Conservation (phyloP, 805 yeast species). For the Metschnikowia corniflorae region DNA sequence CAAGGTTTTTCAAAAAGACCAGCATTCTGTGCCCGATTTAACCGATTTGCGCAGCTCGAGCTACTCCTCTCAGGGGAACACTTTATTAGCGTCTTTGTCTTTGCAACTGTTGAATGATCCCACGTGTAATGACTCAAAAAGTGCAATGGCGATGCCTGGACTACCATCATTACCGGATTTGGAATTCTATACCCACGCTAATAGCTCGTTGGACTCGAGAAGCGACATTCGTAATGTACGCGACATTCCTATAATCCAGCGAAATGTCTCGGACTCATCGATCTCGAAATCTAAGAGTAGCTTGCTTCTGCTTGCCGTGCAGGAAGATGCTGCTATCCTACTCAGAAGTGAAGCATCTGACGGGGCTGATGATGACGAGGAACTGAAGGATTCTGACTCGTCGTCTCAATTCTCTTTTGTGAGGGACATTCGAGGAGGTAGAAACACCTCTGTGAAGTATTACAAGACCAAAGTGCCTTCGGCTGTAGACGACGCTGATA, state of each 20-base stretch:
- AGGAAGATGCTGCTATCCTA: too few relatives aligned
- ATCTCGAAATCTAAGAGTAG: conserved; percentile 4
- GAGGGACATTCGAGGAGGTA: conserved; percentile 40
- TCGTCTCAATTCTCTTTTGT: conserved; percentile 51
- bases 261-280: conserved; percentile 1
- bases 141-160: too few relatives aligned
- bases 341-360: neutral
- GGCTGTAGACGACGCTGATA: neutral
- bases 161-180: too few relatives aligned
- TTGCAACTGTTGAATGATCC: neutral
- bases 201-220: neutral
- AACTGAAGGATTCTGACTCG: conserved; percentile 15
- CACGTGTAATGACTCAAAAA: neutral
- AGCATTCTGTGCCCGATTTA: conserved; percentile 1
- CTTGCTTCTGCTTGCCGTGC: too few relatives aligned
- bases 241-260: neutral
- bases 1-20: neutral
- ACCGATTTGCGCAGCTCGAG: conserved; percentile 5
- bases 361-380: conserved; percentile 15
- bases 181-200: too few relatives aligned
- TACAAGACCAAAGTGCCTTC: conserved; percentile 33
- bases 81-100: conserved; percentile 1
- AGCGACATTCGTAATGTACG: neutral
- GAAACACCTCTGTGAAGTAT: conserved; percentile 53
- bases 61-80: neutral